These are phyloP conservation scores for Tulasnella sp. DNA, from an alignment of 768 basidiomycete species.

Conservation along the genomic window DNA sequence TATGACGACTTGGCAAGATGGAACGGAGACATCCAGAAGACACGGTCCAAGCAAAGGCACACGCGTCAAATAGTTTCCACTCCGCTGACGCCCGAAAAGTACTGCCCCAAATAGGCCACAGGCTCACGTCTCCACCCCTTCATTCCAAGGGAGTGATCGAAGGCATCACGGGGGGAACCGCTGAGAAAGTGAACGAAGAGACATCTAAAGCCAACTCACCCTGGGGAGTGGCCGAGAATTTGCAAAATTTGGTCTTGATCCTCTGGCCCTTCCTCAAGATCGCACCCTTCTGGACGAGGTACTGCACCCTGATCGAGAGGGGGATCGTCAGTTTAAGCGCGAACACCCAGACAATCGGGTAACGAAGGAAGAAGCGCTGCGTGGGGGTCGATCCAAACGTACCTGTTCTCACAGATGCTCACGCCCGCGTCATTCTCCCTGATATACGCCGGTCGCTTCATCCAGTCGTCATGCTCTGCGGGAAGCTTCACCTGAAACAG, in stretches of 20 bases:
- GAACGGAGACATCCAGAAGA: not conserved
- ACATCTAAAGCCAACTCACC: conserved; percentile 20
- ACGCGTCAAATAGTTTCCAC: not conserved
- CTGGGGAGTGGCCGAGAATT: conserved; percentile 34
- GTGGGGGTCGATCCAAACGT: too few relatives aligned
- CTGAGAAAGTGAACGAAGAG: not conserved
- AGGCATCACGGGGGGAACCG: not conserved
- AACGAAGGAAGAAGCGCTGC: conserved; percentile 1
- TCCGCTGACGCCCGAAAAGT: too few relatives aligned
- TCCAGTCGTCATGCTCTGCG: conserved; percentile 73
- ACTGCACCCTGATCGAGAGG: conserved; percentile 51
- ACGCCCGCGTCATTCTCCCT: conserved; percentile 64
- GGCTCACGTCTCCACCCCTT: too few relatives aligned
- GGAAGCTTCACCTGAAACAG: conserved; percentile 68
- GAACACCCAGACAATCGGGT: not conserved
- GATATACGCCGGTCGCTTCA: conserved; percentile 80
- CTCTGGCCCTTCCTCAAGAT: conserved; percentile 83
- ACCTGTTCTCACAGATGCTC: conserved; percentile 78
- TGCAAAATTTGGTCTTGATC: conserved; percentile 69
- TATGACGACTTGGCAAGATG: not conserved
- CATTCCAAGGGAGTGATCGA: not conserved
- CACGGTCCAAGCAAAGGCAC: not conserved
- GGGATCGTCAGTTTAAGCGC: not conserved
- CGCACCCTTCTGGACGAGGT: conserved; percentile 77
- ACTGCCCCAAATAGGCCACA: too few relatives aligned